Percentiles rank a stretch among this genome's conserved stretches.
These are phyloP conservation scores for Hanseniaspora thailandica DNA, from an alignment of 805 yeast species.

Conservation along the genomic window DNA sequence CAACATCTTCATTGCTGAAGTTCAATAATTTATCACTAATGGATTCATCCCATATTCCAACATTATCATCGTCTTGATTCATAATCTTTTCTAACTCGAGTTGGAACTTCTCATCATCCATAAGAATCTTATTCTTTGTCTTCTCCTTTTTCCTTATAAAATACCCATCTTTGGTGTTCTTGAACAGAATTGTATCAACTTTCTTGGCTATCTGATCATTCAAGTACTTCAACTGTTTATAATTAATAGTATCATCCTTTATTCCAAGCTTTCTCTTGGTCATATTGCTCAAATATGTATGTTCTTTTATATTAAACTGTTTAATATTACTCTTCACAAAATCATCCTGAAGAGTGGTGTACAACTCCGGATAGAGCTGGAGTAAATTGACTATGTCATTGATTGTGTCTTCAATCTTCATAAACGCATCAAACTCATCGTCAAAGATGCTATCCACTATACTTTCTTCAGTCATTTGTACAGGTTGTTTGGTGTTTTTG, in stretches of 20 bases:
- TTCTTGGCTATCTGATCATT: constrained; percentile 2
- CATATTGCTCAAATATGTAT: constrained; percentile 46
- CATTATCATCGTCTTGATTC: constrained; percentile 5
- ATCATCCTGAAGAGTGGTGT: constrained; percentile 27
- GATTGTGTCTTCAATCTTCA: constrained; percentile 65
- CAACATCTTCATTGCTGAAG: constrained; percentile 40
- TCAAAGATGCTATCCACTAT: constrained; percentile 26
- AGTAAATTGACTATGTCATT: constrained; percentile 52
- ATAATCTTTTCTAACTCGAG: constrained; percentile 14
- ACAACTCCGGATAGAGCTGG: constrained; percentile 46
- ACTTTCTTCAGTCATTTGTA: not conserved
- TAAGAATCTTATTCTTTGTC: constrained; percentile 9
- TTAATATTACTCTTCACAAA: constrained; percentile 11
- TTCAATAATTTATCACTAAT: constrained; percentile 15
- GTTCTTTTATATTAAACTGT: constrained; percentile 25
- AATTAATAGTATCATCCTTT: constrained; percentile 25
- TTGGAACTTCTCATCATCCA: constrained; percentile 23
- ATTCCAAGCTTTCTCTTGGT: constrained; percentile 48
- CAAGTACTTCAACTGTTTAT: constrained; percentile 3
- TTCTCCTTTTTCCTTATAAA: constrained; percentile 2
- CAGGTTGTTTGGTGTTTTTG: too few species aligned
- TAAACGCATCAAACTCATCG: constrained; percentile 31
- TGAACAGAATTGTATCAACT: not conserved
- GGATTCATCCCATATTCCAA: not conserved
- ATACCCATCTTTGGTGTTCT: constrained; percentile 11